Base-by-base conservation (phyloP, 2,329 filamentous ascomycete species). In the Fusarium keratoplasticum region DNA sequence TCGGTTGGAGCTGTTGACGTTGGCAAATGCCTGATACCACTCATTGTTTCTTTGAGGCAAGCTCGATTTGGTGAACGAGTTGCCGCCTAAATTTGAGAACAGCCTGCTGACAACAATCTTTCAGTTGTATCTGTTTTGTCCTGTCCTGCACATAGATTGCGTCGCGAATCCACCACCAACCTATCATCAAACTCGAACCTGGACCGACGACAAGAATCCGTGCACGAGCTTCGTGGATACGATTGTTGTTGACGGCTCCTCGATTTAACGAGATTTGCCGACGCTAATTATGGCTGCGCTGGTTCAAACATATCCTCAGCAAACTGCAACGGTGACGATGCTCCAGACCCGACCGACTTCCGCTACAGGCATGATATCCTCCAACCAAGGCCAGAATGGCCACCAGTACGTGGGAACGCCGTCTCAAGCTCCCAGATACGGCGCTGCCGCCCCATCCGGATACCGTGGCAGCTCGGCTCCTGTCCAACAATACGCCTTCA, bases 221-320 rank as follows among this genome's bases (percentile, higher is more conserved):
- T 54, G 58, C 61, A 66, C 65, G 60, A 67, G 25, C 59, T 59
- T 57, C 64, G 61, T 62, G 64, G 64, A 63, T 42, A 68, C 60
- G 63, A 67, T 73, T 76, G 58, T 72, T 75, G 66, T 73, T 72
- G 67, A 70, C 70, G 68, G 75, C 44, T 44, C 50, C 61, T 65
- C 25, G 22, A 65, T 29, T 44, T 44, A 47, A 67, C 59, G 20
- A 57, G 47, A 54, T 61, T 72, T 57, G 27, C 55, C 52, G 29
- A 66, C 66, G 66, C 69, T 67, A 87, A 92, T 82, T 83, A 96
- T 96, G 94, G 94, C 94, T 87, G 93, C 94, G 83, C 88, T 96
- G 87, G 92, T 95, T 80, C 94, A 96, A 86, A 91, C 92, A 71
- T 94, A 93, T 81, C 90, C 93, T 79, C 92, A 94, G 85, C 92